Base-by-base conservation (phyloP, 768 basidiomycete genomes). In the Russula abietina region DNA sequence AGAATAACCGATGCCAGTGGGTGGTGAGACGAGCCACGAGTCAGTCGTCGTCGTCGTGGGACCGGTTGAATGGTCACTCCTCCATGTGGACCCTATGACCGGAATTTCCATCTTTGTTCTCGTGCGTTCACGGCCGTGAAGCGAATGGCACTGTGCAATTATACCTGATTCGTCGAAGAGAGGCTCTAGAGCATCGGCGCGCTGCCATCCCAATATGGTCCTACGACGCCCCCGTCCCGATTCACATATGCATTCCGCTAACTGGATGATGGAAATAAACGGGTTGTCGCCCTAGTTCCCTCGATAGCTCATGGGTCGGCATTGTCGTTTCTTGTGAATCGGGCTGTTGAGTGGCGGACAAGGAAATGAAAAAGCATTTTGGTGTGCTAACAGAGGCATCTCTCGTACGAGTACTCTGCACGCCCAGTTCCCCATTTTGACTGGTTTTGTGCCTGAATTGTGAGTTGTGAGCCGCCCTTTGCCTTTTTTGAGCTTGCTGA, bases 121-220 rank as follows among this genome's bases (percentile, higher is more conserved):
- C 19, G 8, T 55, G 12, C 48, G 30, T 51, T 41, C 48, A 8
- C 59, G 28, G 45, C 30, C 22, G 3, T 59, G n/a, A 59, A 41
- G 28, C 61, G 41, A 57, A 57, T 36, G 8, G 38, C 33, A 36
- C 14, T 53, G 32, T 3, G 56, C 56, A 63, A 63, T 63, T 54
- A 63, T 54, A 54, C 62, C 62, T 14, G 52, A 63, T 63, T 46
- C 36, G 62, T 59, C 57, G 32, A 38, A 26, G 22, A 9, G 11
- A 36, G 24, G 19, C 46, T 19, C 41, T 11, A 32, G n/a, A 38
- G 57, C 62, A 59, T 54, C 57, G 17, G 36, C 57, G 62, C 45
- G 30, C 62, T 48, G 30, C 28, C 53, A 43, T n/a, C 62, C 50
- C 52, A 59, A 57, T 59, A 55, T 54, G 57, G 57, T 54, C 57